Evolutionary conservation across 2,329 filamentous ascomycete species (phyloP), one percentile per base, ranked within the genome.

Genomic region (Fusarium oligoseptatum): DNA sequence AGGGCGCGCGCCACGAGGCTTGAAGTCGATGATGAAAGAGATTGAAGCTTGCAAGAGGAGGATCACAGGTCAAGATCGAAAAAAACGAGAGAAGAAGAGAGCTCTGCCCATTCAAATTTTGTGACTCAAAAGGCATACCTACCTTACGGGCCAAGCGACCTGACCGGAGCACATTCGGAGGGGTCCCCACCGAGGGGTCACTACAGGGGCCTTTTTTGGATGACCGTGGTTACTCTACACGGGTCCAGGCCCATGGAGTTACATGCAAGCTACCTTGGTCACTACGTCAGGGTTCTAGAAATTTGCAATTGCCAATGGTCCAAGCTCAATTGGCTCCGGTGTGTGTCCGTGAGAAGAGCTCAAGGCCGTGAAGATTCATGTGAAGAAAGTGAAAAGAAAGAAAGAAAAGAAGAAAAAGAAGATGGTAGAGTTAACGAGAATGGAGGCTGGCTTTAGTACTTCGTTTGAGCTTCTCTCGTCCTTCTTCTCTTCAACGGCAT

Each of bases 91-190:
- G 17, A 22, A 58, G 56, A 41, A 62, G 20, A 24, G 27, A 27
- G 32, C 15, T 32, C 34, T 41, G 24, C 29, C 34, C 58, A 69
- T 63, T 36, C 71, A 64, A 64, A 62, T 76, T 76, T 72, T 60
- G 60, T 75, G 73, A 75, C 73, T 75, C 73, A 74, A 55, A 20
- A 55, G 34, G 50, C 61, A 60, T 56, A 52, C 55, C n/a, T 36
- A 52, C n/a, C 56, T 27, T 36, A 52, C n/a, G 55, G 52, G 27
- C 27, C 58, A 68, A 63, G 60, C 58, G 68, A 76, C 74, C 78
- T 80, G 80, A 80, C 74, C 78, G 80, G 80, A 80, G 76, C 72
- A 64, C 71, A 72, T 73, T 81, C 80, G 80, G 80, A 81, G 77
- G 71, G 24, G 60, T 70, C 76, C 76, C 79, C 79, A 80, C 77